Percentiles rank a stretch among this genome's conserved stretches.
phyloP scores from a whole-genome alignment of 352 stramenopile genomes.

The Globisporangium carolinianum region DNA sequence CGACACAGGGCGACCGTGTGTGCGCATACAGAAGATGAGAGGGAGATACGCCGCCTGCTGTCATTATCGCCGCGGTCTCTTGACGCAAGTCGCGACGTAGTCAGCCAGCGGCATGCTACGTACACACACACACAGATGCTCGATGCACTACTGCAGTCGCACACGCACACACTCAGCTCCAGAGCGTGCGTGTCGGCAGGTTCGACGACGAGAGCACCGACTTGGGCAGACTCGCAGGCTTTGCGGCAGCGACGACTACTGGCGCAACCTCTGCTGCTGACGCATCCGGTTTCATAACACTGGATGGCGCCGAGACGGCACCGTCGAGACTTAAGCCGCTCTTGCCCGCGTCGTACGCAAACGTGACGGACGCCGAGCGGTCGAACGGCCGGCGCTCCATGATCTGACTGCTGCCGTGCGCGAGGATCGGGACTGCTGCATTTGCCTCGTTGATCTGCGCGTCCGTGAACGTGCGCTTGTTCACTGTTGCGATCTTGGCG shows the following conservation, averaged over 20 bases:
- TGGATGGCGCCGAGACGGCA: not conserved
- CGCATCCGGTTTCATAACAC: not conserved
- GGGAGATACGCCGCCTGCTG: too few relatives aligned
- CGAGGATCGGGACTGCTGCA: slow-evolving; percentile 47
- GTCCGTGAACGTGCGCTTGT: slow-evolving; percentile 54
- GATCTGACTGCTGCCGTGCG: slow-evolving; percentile 42
- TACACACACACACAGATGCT: not conserved
- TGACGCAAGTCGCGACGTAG: too few relatives aligned
- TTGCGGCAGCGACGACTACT: not conserved
- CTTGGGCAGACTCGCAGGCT: slow-evolving; percentile 13
- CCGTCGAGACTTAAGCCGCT: slow-evolving; percentile 14
- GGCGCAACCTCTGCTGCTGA: not conserved
- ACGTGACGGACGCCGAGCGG: slow-evolving; percentile 63
- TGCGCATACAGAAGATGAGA: too few relatives aligned
- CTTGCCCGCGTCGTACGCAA: slow-evolving; percentile 43
- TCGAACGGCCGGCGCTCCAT: slow-evolving; percentile 67
- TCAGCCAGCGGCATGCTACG: too few relatives aligned
- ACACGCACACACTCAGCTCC: slow-evolving; percentile 26
- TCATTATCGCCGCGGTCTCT: too few relatives aligned
- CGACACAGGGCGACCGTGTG: too few relatives aligned
- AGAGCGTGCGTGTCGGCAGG: slow-evolving; percentile 46
- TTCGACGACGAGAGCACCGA: slow-evolving; percentile 20
- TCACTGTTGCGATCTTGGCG: slow-evolving; percentile 65
- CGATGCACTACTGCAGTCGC: not conserved
- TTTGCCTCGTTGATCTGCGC: slow-evolving; percentile 60